Conservation (phyloP, 2,329 filamentous ascomycete species). For the Trichoderma sp. region DNA sequence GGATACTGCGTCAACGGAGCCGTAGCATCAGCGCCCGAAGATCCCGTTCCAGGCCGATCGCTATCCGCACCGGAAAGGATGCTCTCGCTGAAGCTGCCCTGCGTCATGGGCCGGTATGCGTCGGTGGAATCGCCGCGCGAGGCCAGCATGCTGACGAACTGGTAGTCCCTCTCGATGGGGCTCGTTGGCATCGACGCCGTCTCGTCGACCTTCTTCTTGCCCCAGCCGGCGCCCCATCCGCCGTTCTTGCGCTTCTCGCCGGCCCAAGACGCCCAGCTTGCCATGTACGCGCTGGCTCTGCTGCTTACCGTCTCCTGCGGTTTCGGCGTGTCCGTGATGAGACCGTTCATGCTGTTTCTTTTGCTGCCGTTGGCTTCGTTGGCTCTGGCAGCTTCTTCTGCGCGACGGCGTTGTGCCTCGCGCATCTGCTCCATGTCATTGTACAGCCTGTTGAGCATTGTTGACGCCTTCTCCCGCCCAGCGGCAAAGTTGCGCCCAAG, state of each 20-base stretch:
- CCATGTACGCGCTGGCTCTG: conserved; percentile 62
- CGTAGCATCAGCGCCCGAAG: conserved; percentile 9
- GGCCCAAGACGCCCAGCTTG: conserved; percentile 67
- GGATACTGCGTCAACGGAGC: conserved; percentile 10
- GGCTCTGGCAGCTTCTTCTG: conserved; percentile 35
- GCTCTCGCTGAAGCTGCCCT: conserved; percentile 45
- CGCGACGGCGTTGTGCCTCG: conserved; percentile 43
- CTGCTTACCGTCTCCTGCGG: conserved; percentile 48
- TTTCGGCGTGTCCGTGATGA: conserved; percentile 36
- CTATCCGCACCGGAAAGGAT: conserved; percentile 41
- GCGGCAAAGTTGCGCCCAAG: conserved; percentile 86
- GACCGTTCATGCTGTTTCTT: conserved; percentile 10
- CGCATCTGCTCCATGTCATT: conserved; percentile 73
- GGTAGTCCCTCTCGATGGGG: conserved; percentile 39
- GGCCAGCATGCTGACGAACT: conserved; percentile 33
- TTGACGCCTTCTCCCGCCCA: conserved; percentile 82
- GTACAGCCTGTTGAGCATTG: conserved; percentile 84
- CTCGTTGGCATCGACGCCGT: conserved; percentile 34
- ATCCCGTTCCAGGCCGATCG: conserved; percentile 26
- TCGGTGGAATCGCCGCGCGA: conserved; percentile 31
- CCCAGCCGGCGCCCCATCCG: conserved; percentile 44
- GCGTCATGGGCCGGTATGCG: conserved; percentile 34
- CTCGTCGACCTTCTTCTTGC: conserved; percentile 33
- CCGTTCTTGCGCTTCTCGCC: conserved; percentile 68
- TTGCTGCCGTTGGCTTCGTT: conserved; percentile 6